phyloP scores from a whole-genome alignment of 192 early-diverging fungal genomes.

The Backusella mclennaniae region DNA sequence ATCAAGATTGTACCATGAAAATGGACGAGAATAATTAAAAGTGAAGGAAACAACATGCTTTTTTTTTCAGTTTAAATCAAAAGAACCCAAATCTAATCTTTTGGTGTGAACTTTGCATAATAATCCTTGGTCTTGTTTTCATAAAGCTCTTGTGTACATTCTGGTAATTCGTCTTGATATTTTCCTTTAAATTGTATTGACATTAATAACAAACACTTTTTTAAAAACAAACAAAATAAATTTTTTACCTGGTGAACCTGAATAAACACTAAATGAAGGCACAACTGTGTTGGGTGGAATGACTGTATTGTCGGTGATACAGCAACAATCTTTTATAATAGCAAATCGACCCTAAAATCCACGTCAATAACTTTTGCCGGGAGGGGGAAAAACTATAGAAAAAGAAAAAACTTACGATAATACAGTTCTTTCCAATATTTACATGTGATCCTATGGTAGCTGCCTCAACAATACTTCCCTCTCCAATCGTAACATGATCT shows the following conservation, averaged over 20 bases:
- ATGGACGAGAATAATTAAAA: background rate
- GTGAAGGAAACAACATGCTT: background rate
- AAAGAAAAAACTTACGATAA: slow-evolving; percentile 67
- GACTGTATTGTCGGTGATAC: slow-evolving; percentile 88
- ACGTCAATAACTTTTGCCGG: too few species aligned
- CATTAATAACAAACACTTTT: background rate
- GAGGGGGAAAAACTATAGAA: too few species aligned
- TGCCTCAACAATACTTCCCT: slow-evolving; percentile 86
- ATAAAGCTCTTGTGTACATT: slow-evolving; percentile 79
- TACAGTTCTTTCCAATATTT: slow-evolving; percentile 88
- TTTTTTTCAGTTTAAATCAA: too few species aligned
- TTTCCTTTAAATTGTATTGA: slow-evolving; percentile 33
- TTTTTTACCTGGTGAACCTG: slow-evolving; percentile 71
- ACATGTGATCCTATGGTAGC: slow-evolving; percentile 91
- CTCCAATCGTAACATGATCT: slow-evolving; percentile 88
- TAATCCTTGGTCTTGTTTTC: slow-evolving; percentile 75
- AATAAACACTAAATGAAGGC: slow-evolving; percentile 89
- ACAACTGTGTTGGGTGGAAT: slow-evolving; percentile 90
- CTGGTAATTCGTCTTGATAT: slow-evolving; percentile 82
- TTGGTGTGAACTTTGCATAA: slow-evolving; percentile 71
- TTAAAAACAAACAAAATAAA: background rate
- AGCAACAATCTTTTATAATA: slow-evolving; percentile 92
- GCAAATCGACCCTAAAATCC: slow-evolving; percentile 74
- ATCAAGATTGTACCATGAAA: background rate
- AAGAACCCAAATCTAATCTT: slow-evolving; percentile 14